phyloP scores from a whole-genome alignment of 352 stramenopile species.

The Pythium aristosporum region DNA sequence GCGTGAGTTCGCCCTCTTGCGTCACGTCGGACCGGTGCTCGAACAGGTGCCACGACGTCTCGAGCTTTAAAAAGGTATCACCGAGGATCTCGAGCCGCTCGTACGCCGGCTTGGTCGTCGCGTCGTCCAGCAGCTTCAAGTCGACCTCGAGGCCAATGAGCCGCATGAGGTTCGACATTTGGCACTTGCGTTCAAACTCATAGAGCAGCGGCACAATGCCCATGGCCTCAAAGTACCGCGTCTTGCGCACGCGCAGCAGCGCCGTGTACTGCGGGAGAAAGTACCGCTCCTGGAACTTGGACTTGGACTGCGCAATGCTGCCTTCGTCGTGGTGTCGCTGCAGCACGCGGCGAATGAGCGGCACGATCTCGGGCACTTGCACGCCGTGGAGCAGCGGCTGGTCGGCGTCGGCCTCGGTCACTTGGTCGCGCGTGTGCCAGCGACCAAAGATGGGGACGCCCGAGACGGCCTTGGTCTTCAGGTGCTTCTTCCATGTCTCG shows the following conservation, averaged over 20 bases:
- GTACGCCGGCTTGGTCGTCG: constrained; percentile 83
- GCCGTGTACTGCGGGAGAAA: constrained; percentile 73
- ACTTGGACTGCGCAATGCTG: constrained; percentile 51
- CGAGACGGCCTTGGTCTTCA: constrained; percentile 67
- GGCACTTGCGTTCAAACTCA: constrained; percentile 87
- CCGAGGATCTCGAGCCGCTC: constrained; percentile 82
- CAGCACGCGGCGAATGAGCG: constrained; percentile 81
- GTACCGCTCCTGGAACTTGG: constrained; percentile 77
- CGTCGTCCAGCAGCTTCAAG: constrained; percentile 69
- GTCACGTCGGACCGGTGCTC: constrained; percentile 65
- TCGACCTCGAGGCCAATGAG: constrained; percentile 77
- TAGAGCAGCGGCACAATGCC: constrained; percentile 82
- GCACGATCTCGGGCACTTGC: constrained; percentile 73
- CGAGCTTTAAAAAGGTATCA: constrained; percentile 84
- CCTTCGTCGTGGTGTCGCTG: constrained; percentile 69
- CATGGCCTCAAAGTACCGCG: constrained; percentile 77
- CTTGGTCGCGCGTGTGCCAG: constrained; percentile 68
- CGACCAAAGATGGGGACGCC: constrained; percentile 77
- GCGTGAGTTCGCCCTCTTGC: constrained; percentile 71
- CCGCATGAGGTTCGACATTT: constrained; percentile 85
- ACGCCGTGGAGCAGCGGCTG: constrained; percentile 71
- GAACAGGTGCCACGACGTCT: constrained; percentile 86
- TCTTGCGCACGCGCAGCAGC: constrained; percentile 60
- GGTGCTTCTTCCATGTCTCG: constrained; percentile 42
- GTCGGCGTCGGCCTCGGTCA: constrained; percentile 49